Base-by-base conservation (phyloP, 805 yeast species). In the Sungouiozyma intestinalis region DNA sequence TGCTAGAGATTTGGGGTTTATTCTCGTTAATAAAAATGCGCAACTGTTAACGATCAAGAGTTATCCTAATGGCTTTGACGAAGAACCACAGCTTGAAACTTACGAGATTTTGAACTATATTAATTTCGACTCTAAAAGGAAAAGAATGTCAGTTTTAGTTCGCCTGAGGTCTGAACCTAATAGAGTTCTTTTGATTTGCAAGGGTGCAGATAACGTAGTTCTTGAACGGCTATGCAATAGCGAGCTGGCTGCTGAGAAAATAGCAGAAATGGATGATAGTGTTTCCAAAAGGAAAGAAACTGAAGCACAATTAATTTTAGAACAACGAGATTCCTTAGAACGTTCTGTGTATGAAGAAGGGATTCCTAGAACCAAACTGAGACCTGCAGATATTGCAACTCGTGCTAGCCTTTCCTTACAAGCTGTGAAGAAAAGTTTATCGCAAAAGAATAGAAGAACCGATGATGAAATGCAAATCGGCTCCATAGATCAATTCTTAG, bases 201-300 rank as follows among this genome's bases (percentile, higher is more conserved):
- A 92, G 63, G 99, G 98, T 42, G 98, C 99, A 2, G 98, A 92
- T 60, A 85, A 85, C 53, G 73, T 90, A 9, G 85, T 92, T 39
- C 59, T 88, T 40, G 95, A 88, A 40, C 72, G 84, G 44, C 67
- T 92, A 45, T 71, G 68, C 43, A 68, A 79, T 48, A 50, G 73
- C 0, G 74, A 72, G 1, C 40, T 81, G 39, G 95, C 94, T 0
- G 62, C 65, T 16, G 55, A 60, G n/a, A 85, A 82, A 55, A 73
- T 80, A 36, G 66, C 63, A n/a, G 86, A 85, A 42, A 72, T 86
- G 6, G 61, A 78, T 20, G 61, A 68, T 20, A 71, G 70, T 33
- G 67, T 87, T 0, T 66, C 72, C 4, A 69, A 76, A 33, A 71
- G 98, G 47, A 83, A 80, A 54, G 74, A 73, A 18, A 73, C 72